Conservation (phyloP, 2,329 filamentous ascomycete species). For the Monilinia aucupariae region DNA sequence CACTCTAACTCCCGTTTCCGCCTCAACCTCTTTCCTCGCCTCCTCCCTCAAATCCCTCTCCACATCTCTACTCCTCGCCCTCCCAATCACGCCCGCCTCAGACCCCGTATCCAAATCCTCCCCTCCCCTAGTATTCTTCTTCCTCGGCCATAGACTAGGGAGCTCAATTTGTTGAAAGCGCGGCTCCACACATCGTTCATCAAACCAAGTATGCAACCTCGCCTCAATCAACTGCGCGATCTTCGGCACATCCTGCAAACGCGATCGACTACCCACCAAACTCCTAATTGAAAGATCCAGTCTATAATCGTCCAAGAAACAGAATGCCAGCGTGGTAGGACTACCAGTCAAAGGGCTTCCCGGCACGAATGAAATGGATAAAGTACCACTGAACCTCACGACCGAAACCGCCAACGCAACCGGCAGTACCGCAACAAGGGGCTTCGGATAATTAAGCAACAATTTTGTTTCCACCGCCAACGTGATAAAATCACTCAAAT, state of each 20-base stretch:
- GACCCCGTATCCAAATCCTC: slow-evolving; percentile 42
- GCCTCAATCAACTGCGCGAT: slow-evolving; percentile 80
- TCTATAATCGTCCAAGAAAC: slow-evolving; percentile 83
- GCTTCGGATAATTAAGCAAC: slow-evolving; percentile 89
- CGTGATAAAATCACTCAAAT: slow-evolving; percentile 92
- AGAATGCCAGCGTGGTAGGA: slow-evolving; percentile 88
- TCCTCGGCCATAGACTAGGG: slow-evolving; percentile 76
- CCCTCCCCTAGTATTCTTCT: slow-evolving; percentile 74
- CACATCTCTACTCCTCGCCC: slow-evolving; percentile 50
- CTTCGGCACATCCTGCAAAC: slow-evolving; percentile 80
- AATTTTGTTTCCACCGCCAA: slow-evolving; percentile 91
- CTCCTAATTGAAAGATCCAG: slow-evolving; percentile 78
- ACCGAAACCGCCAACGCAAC: slow-evolving; percentile 89
- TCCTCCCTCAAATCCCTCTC: slow-evolving; percentile 48
- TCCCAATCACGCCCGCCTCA: slow-evolving; percentile 43
- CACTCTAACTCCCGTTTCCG: slow-evolving; percentile 37
- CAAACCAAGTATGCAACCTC: slow-evolving; percentile 78
- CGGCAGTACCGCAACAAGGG: slow-evolving; percentile 79
- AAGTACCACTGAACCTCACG: slow-evolving; percentile 87
- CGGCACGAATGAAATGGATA: slow-evolving; percentile 90
- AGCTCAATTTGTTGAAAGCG: slow-evolving; percentile 82
- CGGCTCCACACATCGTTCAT: slow-evolving; percentile 79
- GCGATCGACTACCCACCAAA: slow-evolving; percentile 70
- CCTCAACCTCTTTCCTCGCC: slow-evolving; percentile 43
- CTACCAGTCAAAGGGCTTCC: slow-evolving; percentile 59